phyloP scores from a whole-genome alignment of 2,329 filamentous ascomycete species.

The Zalaria sp. region DNA sequence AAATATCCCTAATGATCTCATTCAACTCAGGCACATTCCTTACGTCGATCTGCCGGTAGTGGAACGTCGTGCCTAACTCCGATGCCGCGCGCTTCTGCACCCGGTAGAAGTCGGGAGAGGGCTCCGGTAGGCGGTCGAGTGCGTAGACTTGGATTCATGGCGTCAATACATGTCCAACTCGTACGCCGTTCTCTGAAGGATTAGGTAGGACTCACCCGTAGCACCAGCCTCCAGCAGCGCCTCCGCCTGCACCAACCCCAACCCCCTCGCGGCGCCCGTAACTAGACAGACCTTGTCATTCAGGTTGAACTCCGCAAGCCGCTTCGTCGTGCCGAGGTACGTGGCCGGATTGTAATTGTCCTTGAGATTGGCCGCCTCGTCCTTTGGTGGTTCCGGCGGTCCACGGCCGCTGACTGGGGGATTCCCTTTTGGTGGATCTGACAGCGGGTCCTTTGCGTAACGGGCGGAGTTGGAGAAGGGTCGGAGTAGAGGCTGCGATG shows the following conservation, averaged over 20 bases:
- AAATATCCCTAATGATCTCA: constrained; percentile 53
- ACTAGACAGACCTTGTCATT: constrained; percentile 56
- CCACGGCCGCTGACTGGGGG: constrained; percentile 13
- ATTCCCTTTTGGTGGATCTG: constrained; percentile 16
- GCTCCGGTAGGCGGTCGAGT: constrained; percentile 46
- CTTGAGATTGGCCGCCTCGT: constrained; percentile 16
- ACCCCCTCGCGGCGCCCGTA: constrained; percentile 56
- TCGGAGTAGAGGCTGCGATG: not conserved
- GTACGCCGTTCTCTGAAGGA: too few relatives aligned
- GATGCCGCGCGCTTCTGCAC: constrained; percentile 49
- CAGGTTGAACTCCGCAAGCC: constrained; percentile 62
- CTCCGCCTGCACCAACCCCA: constrained; percentile 62
- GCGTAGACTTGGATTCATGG: constrained; percentile 41
- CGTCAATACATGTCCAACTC: not conserved
- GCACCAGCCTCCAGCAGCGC: constrained; percentile 64
- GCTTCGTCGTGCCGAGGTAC: constrained; percentile 21
- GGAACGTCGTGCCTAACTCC: constrained; percentile 49
- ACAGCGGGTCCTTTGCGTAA: constrained; percentile 6
- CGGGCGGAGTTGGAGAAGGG: not conserved
- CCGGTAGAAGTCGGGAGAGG: constrained; percentile 47
- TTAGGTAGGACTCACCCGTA: constrained; percentile 29
- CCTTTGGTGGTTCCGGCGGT: constrained; percentile 15
- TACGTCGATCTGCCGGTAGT: constrained; percentile 71
- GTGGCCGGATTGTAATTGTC: constrained; percentile 16
- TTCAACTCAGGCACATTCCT: constrained; percentile 57